Percentiles rank a stretch among this genome's conserved stretches.
Conservation (phyloP, 768 basidiomycete species). For the Phylloporus rhodoxanthus region DNA sequence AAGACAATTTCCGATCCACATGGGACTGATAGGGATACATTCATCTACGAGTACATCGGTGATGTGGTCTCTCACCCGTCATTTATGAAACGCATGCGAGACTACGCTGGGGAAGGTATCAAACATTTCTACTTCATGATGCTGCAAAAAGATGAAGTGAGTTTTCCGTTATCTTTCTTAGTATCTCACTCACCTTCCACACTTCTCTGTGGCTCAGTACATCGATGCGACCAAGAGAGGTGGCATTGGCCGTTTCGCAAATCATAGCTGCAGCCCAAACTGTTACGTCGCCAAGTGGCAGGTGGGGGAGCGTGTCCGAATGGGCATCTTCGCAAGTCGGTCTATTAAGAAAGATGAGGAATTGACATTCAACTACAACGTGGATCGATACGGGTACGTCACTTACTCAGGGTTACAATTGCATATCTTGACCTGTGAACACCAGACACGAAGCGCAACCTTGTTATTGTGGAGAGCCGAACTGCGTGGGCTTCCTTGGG, state of each 20-base stretch:
- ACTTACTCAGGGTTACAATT: background rate
- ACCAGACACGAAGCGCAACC: slow-evolving; percentile 85
- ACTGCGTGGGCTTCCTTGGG: slow-evolving; percentile 93
- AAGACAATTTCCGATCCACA: slow-evolving; percentile 4
- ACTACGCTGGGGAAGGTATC: slow-evolving; percentile 90
- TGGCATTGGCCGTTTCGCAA: slow-evolving; percentile 94
- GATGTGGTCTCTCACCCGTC: slow-evolving; percentile 86
- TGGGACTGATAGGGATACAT: slow-evolving; percentile 57
- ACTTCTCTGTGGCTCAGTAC: slow-evolving; percentile 46
- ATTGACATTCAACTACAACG: slow-evolving; percentile 98
- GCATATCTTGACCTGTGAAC: background rate
- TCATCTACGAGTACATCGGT: slow-evolving; percentile 97
- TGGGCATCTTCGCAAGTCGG: slow-evolving; percentile 97
- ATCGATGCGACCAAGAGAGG: slow-evolving; percentile 98
- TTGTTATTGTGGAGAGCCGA: slow-evolving; percentile 93
- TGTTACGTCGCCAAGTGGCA: slow-evolving; percentile 99
- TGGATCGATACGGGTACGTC: slow-evolving; percentile 94
- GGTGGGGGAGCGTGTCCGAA: slow-evolving; percentile 79
- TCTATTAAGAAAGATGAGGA: slow-evolving; percentile 75
- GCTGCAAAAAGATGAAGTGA: slow-evolving; percentile 94
- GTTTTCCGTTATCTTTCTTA: slow-evolving; percentile 18
- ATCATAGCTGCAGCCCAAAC: slow-evolving; percentile 96
- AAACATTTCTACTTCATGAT: slow-evolving; percentile 99
- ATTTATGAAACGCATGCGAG: slow-evolving; percentile 91
- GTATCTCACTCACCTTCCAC: background rate